Evolutionary conservation across 768 basidiomycete species (phyloP), one percentile per base, ranked within the genome.

Genomic region (Mycena pura): DNA sequence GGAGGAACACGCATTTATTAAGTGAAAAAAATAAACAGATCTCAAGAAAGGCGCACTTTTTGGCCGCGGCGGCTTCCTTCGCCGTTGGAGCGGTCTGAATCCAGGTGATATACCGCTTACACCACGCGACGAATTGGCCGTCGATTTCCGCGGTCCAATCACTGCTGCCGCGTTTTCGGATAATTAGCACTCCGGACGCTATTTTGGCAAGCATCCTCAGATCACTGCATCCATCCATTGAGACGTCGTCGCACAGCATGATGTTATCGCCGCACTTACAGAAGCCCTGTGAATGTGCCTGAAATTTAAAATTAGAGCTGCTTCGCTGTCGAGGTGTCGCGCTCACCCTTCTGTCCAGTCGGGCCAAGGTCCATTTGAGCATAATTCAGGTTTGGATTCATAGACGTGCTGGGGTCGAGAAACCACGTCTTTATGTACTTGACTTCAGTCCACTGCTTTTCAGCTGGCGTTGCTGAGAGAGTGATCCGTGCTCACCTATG

Each of bases 341-440:
- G 83, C 46, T 75, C 76, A 57, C 83, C 83, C 19, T 62, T 49
- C 63, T 77, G 72, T 11, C 77, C 76, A 47, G 62, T 63, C 8
- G 79, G 78, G 44, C 80, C 81, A 6, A 80, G 74, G 52, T 77
- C 59, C 72, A 86, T 80, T 62, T 87, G 86, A 0, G 77, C 81
- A 65, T 81, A 90, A 56, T 86, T 78, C 41, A 91, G 74, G 65
- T 87, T 84, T 0, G 88, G 88, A 55, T 85, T 88, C 88, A 90
- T 89, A 39, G 62, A 72, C 1, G 88, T 89, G 5, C 70, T 74
- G 1, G 72, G 58, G 62, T 87, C 77, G 22, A 89, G 65, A 75
- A 90, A 91, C 84, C 86, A 89, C 0, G 82, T 78, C 13, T 79
- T 70, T 62, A 90, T 70, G 69, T 78, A 85, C 5, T 70, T 68